Conservation (phyloP, 495 filamentous ascomycete genomes). For the Tuber umbilicatum region DNA sequence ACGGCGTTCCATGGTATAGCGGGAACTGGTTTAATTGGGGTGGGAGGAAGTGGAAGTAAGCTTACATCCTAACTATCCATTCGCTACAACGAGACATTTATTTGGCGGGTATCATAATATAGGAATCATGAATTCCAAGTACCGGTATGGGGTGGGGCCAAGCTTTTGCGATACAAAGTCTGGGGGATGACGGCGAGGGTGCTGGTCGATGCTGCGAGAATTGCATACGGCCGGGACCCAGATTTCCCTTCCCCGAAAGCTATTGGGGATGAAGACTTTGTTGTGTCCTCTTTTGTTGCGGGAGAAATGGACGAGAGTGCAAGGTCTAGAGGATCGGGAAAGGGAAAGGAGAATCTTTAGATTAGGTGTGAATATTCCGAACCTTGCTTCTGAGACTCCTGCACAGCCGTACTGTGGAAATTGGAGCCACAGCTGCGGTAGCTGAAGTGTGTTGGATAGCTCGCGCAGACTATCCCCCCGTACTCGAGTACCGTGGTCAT, state of each 20-base stretch:
- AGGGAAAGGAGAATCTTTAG: neutral
- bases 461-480: neutral
- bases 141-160: slow-evolving; percentile 52
- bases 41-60: slow-evolving; percentile 51
- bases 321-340: neutral
- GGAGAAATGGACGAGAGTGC: slow-evolving; percentile 52
- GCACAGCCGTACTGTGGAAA: neutral
- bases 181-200: slow-evolving; percentile 92
- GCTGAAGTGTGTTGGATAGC: neutral
- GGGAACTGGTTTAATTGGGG: slow-evolving; percentile 62
- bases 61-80: neutral
- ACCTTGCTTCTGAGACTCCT: neutral
- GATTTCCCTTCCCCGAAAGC: slow-evolving; percentile 63
- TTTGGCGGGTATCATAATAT: neutral
- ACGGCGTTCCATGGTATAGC: slow-evolving; percentile 54
- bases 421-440: neutral
- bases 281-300: slow-evolving; percentile 54
- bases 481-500: too few relatives aligned
- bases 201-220: slow-evolving; percentile 72
- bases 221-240: slow-evolving; percentile 73
- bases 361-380: neutral
- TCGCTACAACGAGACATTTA: neutral
- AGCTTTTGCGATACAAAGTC: slow-evolving; percentile 61
- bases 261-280: slow-evolving; percentile 73
- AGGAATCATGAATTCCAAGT: slow-evolving; percentile 86